These are phyloP conservation scores for Podosphaera leucotricha DNA, from an alignment of 2,329 filamentous ascomycete species.

Conservation along the genomic window DNA sequence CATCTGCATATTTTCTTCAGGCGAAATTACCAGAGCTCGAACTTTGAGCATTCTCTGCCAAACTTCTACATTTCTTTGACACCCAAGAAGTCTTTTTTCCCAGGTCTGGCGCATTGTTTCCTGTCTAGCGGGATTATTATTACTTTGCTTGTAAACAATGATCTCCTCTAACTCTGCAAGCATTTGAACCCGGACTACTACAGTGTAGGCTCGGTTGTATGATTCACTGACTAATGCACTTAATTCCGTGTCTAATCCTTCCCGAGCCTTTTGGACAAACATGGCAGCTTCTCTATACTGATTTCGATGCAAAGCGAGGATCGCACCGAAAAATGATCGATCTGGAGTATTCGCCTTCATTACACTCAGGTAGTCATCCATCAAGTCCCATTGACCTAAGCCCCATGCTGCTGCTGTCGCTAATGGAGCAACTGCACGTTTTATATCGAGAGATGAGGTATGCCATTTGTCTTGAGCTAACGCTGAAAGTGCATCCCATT, in stretches of 20 bases:
- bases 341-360: slow-evolving; percentile 91
- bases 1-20: slow-evolving; percentile 91
- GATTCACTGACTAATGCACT: slow-evolving; percentile 94
- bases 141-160: slow-evolving; percentile 86
- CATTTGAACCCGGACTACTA: slow-evolving; percentile 98
- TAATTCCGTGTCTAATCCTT: slow-evolving; percentile 84
- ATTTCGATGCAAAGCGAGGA: slow-evolving; percentile 81
- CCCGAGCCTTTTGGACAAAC: slow-evolving; percentile 77
- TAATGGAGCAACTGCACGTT: slow-evolving; percentile 73
- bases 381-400: slow-evolving; percentile 85
- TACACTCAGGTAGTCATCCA: slow-evolving; percentile 89
- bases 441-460: slow-evolving; percentile 66
- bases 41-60: slow-evolving; percentile 98
- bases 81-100: slow-evolving; percentile 85
- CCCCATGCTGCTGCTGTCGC: slow-evolving; percentile 95
- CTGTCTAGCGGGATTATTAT: slow-evolving; percentile 58
- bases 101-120: slow-evolving; percentile 81
- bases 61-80: slow-evolving; percentile 89
- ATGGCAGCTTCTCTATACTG: slow-evolving; percentile 78
- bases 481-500: slow-evolving; percentile 83
- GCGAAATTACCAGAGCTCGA: slow-evolving; percentile 72
- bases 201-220: slow-evolving; percentile 89
- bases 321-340: slow-evolving; percentile 91
- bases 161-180: slow-evolving; percentile 95
- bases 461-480: slow-evolving; percentile 87